Percentiles rank a stretch among this genome's conserved stretches.
These are phyloP conservation scores for Talaromyces islandicus DNA, from an alignment of 2,329 filamentous ascomycete genomes.

Conservation along the genomic window DNA sequence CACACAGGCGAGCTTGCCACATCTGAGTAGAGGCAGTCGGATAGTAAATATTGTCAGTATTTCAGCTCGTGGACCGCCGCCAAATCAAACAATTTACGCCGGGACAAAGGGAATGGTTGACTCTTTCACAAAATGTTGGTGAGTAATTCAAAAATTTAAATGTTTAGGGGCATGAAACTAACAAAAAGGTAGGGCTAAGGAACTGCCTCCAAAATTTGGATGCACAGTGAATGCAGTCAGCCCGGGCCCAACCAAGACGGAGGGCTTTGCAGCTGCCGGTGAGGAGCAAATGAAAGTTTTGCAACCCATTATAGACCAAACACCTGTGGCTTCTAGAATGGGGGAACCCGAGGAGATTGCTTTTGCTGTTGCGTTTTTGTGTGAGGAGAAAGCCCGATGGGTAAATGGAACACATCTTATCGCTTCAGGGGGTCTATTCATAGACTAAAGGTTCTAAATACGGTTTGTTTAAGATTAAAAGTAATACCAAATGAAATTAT, in stretches of 20 bases:
- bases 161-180: background rate
- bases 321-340: slow-evolving; percentile 39
- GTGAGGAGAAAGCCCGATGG: slow-evolving; percentile 42
- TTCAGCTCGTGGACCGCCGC: slow-evolving; percentile 28
- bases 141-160: background rate
- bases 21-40: slow-evolving; percentile 32
- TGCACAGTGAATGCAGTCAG: slow-evolving; percentile 43
- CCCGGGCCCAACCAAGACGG: slow-evolving; percentile 40
- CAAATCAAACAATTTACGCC: slow-evolving; percentile 42
- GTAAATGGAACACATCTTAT: slow-evolving; percentile 40
- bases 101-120: slow-evolving; percentile 48
- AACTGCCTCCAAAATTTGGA: slow-evolving; percentile 40
- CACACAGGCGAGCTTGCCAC: slow-evolving; percentile 24
- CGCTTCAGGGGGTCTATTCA: slow-evolving; percentile 28
- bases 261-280: slow-evolving; percentile 27
- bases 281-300: slow-evolving; percentile 38
- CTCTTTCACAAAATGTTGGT: slow-evolving; percentile 41
- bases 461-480: too few species aligned
- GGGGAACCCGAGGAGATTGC: slow-evolving; percentile 43
- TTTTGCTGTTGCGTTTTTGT: slow-evolving; percentile 42
- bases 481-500: too few species aligned
- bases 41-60: slow-evolving; percentile 42
- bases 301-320: slow-evolving; percentile 38
- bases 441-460: slow-evolving; percentile 10
- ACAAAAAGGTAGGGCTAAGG: slow-evolving; percentile 25